A percentile compares a stretch with the other conserved stretches of the same genome.
These are phyloP conservation scores for Phialocephala sp. DNA, from an alignment of 2,329 filamentous ascomycete species.

Conservation along the genomic window DNA sequence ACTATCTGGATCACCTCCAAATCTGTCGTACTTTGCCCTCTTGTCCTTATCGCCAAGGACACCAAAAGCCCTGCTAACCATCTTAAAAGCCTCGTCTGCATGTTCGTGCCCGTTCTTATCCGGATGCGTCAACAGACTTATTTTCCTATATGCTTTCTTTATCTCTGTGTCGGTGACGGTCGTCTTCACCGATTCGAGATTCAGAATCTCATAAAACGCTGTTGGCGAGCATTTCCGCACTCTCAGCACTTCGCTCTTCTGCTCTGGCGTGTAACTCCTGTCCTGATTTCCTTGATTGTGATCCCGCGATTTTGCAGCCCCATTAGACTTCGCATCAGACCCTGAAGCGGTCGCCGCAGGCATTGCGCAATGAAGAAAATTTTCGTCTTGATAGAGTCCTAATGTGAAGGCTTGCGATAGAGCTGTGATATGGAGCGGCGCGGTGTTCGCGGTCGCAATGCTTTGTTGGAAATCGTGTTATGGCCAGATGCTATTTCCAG, in stretches of 20 bases:
- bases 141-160: slow-evolving; percentile 97
- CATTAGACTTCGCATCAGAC: slow-evolving; percentile 45
- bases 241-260: slow-evolving; percentile 88
- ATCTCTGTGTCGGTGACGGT: slow-evolving; percentile 82
- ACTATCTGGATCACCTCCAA: slow-evolving; percentile 90
- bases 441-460: not conserved
- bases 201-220: slow-evolving; percentile 94
- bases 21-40: slow-evolving; percentile 84
- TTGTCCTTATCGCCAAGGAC: slow-evolving; percentile 93
- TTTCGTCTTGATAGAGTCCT: slow-evolving; percentile 19
- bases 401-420: not conserved
- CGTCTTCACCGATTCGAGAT: slow-evolving; percentile 66
- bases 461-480: not conserved
- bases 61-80: slow-evolving; percentile 93
- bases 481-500: slow-evolving; percentile 16
- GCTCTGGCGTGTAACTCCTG: slow-evolving; percentile 83
- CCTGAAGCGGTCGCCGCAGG: slow-evolving; percentile 49
- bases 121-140: slow-evolving; percentile 92
- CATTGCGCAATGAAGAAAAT: slow-evolving; percentile 35
- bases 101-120: slow-evolving; percentile 98
- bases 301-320: slow-evolving; percentile 48
- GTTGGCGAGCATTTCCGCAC: slow-evolving; percentile 85
- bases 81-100: slow-evolving; percentile 97
- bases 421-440: not conserved
- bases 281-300: slow-evolving; percentile 64